Evolutionary conservation across 352 stramenopile species (phyloP), one percentile per base, ranked within the genome.

Genomic region (Globisporangium alternatum): DNA sequence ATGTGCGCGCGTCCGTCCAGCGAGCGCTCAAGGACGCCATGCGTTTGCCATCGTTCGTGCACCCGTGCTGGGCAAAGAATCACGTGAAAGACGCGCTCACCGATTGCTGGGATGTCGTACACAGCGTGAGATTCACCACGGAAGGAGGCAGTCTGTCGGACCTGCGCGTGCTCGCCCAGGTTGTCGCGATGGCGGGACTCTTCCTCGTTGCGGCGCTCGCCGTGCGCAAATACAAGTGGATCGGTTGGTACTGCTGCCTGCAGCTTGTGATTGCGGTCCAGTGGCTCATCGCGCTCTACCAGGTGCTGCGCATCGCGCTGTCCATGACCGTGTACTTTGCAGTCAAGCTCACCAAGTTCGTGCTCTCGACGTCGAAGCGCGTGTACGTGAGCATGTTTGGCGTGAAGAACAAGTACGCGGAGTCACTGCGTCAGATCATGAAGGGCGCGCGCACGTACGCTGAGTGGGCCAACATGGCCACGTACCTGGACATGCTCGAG

Each of bases 211-310:
- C 54, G 2, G 55, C 72, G 19, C 57, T 87, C 22, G 60, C 78
- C 2, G 37, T 83, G 33, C 66, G 61, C 74, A 86, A 85, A 57
- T 88, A 85, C 71, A 83, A 88, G 55, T 83, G 65, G 66, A 74
- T 88, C 35, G 80, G 81, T 45, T 90, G 80, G 77, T 86, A 81
- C 56, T 74, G 68, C 43, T 77, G 76, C 19, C 62, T 88, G 39
- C 81, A 89, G 55, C 6, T 84, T 12, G 75, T 85, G 31, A 70
- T 88, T n/a, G 71, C 88, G 35, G 55, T 88, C 54, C 80, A 89
- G 64, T 88, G 78, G 80, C 67, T 83, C 57, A 64, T 88, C 15
- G 81, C 81, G 21, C 65, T 91, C 35, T 91, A 91, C 59, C 80
- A 89, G 56, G 74, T 89, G 64, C 57, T 69, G 21, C 80, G 81